Conservation (phyloP, 1,139 yeast species). For the Candida mesenterica region DNA sequence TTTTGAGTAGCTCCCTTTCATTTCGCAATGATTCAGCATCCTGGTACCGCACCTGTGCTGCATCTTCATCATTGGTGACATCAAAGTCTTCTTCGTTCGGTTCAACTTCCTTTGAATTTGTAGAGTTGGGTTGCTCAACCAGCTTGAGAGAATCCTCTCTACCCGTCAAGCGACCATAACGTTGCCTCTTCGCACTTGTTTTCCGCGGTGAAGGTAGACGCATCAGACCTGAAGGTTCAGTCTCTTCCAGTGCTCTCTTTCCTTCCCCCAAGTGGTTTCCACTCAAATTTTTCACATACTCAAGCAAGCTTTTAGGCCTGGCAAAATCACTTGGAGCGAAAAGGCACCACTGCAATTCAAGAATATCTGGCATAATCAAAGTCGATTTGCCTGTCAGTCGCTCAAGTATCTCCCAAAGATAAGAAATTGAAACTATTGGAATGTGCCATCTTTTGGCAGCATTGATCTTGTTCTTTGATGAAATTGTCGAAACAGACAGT, state of each 20-base stretch:
- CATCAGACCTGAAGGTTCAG: conserved; percentile 9
- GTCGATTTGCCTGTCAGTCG: conserved; percentile 18
- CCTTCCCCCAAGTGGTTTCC: conserved; percentile 8
- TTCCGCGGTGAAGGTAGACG: conserved; percentile 44
- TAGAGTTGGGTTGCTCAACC: background rate
- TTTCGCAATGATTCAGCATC: conserved; percentile 28
- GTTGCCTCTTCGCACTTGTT: conserved; percentile 22
- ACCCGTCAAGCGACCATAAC: conserved; percentile 36
- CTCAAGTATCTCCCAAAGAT: conserved; percentile 45
- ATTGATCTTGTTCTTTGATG: conserved; percentile 51
- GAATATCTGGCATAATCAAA: conserved; percentile 30
- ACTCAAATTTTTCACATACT: conserved; percentile 26
- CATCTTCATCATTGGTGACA: conserved; percentile 22
- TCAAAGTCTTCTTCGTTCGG: conserved; percentile 16
- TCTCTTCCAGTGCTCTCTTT: conserved; percentile 5
- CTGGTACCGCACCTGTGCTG: conserved; percentile 33
- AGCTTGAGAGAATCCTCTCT: conserved; percentile 9
- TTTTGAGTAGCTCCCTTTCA: conserved; percentile 26
- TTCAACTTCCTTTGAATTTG: conserved; percentile 5
- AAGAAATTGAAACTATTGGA: conserved; percentile 56
- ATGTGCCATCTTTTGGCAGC: conserved; percentile 58
- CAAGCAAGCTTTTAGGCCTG: conserved; percentile 32
- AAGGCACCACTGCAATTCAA: conserved; percentile 52
- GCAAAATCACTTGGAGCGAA: conserved; percentile 38
- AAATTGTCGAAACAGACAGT: conserved; percentile 34